Evolutionary conservation across 495 filamentous ascomycete species (phyloP).

Genomic region (Penicillium fimorum): DNA sequence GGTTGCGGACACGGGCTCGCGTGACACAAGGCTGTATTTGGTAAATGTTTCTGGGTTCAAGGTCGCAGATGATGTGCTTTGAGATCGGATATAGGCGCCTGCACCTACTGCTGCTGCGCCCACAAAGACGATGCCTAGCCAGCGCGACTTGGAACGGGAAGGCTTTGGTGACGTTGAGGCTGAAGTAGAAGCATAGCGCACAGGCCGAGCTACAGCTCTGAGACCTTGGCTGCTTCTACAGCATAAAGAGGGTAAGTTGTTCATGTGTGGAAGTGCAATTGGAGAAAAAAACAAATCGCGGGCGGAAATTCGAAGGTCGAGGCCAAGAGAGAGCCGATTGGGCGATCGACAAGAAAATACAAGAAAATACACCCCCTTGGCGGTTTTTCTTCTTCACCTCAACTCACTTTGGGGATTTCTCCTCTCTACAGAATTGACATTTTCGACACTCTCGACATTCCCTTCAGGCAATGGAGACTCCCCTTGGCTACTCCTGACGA

Average conservation of each 20-base stretch:
- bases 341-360: slow-evolving; percentile 20
- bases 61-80: slow-evolving; percentile 24
- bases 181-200: slow-evolving; percentile 9
- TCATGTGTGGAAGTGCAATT: slow-evolving; percentile 33
- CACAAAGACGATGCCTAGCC: slow-evolving; percentile 37
- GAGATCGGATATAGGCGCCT: slow-evolving; percentile 39
- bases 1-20: slow-evolving; percentile 68
- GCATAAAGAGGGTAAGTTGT: slow-evolving; percentile 16
- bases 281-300: slow-evolving; percentile 13
- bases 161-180: slow-evolving; percentile 14
- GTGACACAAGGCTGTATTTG: slow-evolving; percentile 62
- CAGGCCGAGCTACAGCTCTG: slow-evolving; percentile 12
- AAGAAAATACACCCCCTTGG: slow-evolving; percentile 21
- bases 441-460: slow-evolving; percentile 6
- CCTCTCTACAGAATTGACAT: neutral
- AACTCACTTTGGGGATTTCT: neutral
- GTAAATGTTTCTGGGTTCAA: slow-evolving; percentile 60
- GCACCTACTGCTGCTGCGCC: slow-evolving; percentile 36
- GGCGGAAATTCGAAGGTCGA: slow-evolving; percentile 15
- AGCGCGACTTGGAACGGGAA: slow-evolving; percentile 12
- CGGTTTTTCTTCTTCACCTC: slow-evolving; percentile 3
- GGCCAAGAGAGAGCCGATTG: slow-evolving; percentile 29
- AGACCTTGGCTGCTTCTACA: slow-evolving; percentile 17
- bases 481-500: slow-evolving; percentile 17
- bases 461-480: slow-evolving; percentile 24